These are phyloP conservation scores for Podila minutissima DNA, from an alignment of 192 early-diverging fungal species.

Conservation along the genomic window DNA sequence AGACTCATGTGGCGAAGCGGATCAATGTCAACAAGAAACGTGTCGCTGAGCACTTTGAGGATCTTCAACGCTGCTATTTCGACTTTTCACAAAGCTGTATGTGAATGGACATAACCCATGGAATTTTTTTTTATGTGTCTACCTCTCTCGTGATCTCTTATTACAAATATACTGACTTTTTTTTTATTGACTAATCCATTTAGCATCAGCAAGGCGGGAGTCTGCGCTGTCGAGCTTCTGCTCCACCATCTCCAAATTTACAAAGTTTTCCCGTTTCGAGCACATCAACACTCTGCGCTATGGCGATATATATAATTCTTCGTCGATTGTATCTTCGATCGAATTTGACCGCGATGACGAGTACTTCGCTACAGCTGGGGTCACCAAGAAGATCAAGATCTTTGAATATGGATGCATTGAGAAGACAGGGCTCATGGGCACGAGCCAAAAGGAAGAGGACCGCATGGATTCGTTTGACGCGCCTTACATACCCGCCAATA, in stretches of 20 bases:
- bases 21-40: constrained; percentile 52
- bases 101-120: neutral
- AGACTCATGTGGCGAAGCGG: constrained; percentile 27
- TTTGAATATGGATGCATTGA: constrained; percentile 80
- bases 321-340: constrained; percentile 91
- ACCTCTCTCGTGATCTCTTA: neutral
- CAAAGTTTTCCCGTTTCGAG: constrained; percentile 73
- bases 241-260: constrained; percentile 74
- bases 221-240: constrained; percentile 59
- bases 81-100: constrained; percentile 59
- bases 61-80: constrained; percentile 81
- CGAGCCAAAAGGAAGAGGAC: constrained; percentile 40
- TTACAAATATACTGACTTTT: constrained; percentile 31
- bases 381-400: constrained; percentile 92
- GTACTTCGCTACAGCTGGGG: constrained; percentile 94
- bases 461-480: constrained; percentile 21
- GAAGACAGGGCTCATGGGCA: constrained; percentile 34
- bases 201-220: constrained; percentile 34
- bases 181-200: neutral
- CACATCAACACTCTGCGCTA: constrained; percentile 85
- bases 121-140: too few relatives aligned
- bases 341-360: constrained; percentile 96
- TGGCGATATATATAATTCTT: constrained; percentile 71
- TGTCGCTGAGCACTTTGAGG: constrained; percentile 71
- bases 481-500: constrained; percentile 20